A percentile compares a stretch with the other conserved stretches of the same genome.
phyloP scores from a whole-genome alignment of 2,329 filamentous ascomycete genomes.

The Pseudophaeomoniella oleicola region DNA sequence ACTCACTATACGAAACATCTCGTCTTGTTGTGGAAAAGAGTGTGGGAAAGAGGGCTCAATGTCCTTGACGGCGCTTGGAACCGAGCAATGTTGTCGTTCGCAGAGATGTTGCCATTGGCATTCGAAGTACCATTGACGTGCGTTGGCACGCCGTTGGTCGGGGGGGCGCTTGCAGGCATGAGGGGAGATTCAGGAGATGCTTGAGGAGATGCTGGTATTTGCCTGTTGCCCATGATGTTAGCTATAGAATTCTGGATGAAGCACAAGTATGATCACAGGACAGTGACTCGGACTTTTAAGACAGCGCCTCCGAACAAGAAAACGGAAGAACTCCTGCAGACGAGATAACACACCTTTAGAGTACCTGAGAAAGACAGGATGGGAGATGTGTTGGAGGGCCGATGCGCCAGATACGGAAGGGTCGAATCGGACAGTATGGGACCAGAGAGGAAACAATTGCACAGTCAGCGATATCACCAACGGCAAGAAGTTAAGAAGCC shows the following conservation, averaged over 20 bases:
- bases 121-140: conserved; percentile 27
- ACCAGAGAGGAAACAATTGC: no score
- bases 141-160: conserved; percentile 32
- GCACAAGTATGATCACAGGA: no score
- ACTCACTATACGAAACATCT: conserved; percentile 95
- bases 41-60: conserved; percentile 75
- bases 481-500: no score
- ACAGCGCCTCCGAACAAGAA: no score
- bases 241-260: no score
- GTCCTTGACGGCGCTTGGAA: conserved; percentile 88
- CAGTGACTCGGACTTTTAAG: no score
- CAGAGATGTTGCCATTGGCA: conserved; percentile 36
- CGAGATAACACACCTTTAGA: no score
- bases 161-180: conserved; percentile 41
- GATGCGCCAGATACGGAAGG: background rate
- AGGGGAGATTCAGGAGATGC: conserved; percentile 17
- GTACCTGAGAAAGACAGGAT: no score
- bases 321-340: no score
- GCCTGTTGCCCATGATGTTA: conserved; percentile 10
- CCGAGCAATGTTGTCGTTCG: conserved; percentile 97
- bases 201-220: conserved; percentile 8
- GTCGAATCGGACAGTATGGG: background rate
- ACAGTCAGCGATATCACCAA: no score
- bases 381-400: background rate
- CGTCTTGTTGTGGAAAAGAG: conserved; percentile 98